Evolutionary conservation across 805 yeast species (phyloP), one percentile per base, ranked within the genome.

Genomic region (Starmera dryadoides): DNA sequence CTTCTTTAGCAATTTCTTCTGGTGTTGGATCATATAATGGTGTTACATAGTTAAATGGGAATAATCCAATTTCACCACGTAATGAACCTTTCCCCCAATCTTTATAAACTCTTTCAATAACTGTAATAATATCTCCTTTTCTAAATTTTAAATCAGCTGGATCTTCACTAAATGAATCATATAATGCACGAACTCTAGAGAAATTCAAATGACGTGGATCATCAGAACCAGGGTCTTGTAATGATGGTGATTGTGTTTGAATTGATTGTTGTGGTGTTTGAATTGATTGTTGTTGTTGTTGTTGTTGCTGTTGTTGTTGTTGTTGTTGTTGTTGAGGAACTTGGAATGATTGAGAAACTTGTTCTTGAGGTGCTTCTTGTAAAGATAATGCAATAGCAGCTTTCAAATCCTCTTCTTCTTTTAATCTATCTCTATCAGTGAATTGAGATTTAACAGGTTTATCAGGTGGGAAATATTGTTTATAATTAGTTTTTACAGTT

Each of bases 81-180:
- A 91, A 62, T 6, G 91, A 76, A 14, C 98, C 98, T 48, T 86
- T 73, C 82, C 96, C 86, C 98, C 98, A 91, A 55, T 91, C 98
- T 45, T 86, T 72, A 58, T 88, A 89, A 6, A 85, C 95, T 14
- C 82, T 72, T 50, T 89, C 98, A 28, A 89, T 68, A 1, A 93
- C 95, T 1, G 82, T 81, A 36, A 91, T 89, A 12, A 86, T 68
- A 55, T 91, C 98, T 31, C 96, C 97, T 52, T 80, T 80, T 36
- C 79, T 69, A 62, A 93, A 91, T 2, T 95, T 79, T 33, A 91
- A 69, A 48, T 93, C 97, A 44, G 89, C 96, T 3, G 81, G 81
- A 52, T 88, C 97, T 33, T 75, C 69, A 2, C 94, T 77, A 4
- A 73, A 66, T 30, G 89, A 68, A 55, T 88, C 96, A 53, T 86